Conservation (phyloP, 2,329 filamentous ascomycete genomes). For the Lomentospora prolificans region DNA sequence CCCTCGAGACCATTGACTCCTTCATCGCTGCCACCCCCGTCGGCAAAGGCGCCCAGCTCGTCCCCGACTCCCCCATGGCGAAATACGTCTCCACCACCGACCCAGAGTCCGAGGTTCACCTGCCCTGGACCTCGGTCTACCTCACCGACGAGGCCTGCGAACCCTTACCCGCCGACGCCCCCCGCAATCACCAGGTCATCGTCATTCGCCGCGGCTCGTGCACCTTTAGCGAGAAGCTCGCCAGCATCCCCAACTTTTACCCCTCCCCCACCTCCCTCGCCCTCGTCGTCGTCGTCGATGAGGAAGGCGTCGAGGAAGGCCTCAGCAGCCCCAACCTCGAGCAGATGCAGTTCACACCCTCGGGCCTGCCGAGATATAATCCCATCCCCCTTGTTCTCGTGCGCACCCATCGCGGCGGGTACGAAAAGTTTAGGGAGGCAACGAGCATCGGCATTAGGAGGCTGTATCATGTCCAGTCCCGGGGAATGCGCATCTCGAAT, state of each 20-base stretch:
- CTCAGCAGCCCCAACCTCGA: constrained; percentile 61
- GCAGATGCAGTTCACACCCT: constrained; percentile 58
- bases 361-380: constrained; percentile 58
- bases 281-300: constrained; percentile 65
- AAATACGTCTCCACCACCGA: constrained; percentile 37
- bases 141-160: constrained; percentile 61
- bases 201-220: constrained; percentile 76
- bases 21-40: constrained; percentile 43
- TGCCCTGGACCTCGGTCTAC: constrained; percentile 63
- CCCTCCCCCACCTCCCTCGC: constrained; percentile 55
- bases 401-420: constrained; percentile 52
- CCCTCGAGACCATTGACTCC: constrained; percentile 26
- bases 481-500: constrained; percentile 70
- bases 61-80: constrained; percentile 49
- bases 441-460: constrained; percentile 64
- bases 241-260: constrained; percentile 71
- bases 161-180: constrained; percentile 39
- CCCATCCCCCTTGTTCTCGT: constrained; percentile 80
- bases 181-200: constrained; percentile 61
- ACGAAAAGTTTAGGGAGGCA: constrained; percentile 53
- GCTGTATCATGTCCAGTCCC: constrained; percentile 70
- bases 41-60: constrained; percentile 53
- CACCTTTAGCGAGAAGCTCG: constrained; percentile 72
- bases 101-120: constrained; percentile 28
- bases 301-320: constrained; percentile 22